Base-by-base conservation (phyloP, 1,284 basidiomycete genomes). In the Sanguinoderma infundibulare region DNA sequence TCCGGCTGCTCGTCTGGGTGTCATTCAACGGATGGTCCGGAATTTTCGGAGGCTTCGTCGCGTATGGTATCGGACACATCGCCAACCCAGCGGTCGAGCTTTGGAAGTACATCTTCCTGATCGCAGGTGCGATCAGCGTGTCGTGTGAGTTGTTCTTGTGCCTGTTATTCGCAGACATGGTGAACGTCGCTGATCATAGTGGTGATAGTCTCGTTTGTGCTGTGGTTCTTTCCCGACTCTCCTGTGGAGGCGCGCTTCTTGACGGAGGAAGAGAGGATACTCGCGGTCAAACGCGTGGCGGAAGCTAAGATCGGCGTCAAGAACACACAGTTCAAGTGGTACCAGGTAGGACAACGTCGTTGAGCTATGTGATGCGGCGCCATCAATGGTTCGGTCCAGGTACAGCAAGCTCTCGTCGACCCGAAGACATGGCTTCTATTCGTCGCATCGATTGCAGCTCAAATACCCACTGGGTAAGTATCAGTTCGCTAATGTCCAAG, bases 341-440 rank as follows among this genome's bases (percentile, higher is more conserved):
- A 90, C 28, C 91, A 94, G 86, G 66, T 63, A n/a, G 5, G 54
- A 20, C 35, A 20, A 10, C 26, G 6, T 47, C 44, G 20, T n/a
- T n/a, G n/a, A n/a, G n/a, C n/a, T n/a, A n/a, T n/a, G n/a, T n/a
- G n/a, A n/a, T n/a, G n/a, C n/a, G n/a, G n/a, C n/a, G n/a, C n/a
- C n/a, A n/a, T n/a, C n/a, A n/a, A n/a, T n/a, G n/a, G n/a, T n/a
- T n/a, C n/a, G n/a, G n/a, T n/a, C n/a, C n/a, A 87, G 72, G 79
- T 92, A 77, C 81, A 87, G 32, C 90, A 92, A 70, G 85, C 87
- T 0, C 72, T 92, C 1, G 66, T 71, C 1, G 90, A 92, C 70
- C 85, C 87, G 20, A 92, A 91, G 72, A 89, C 87, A 0, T 90
- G 86, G 85, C 75, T 88, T 17, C 91, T 91, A 68, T 85, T 87